Evolutionary conservation across 805 yeast species (phyloP), one percentile per base, ranked within the genome.

Genomic region (Kuraishia hungarica): DNA sequence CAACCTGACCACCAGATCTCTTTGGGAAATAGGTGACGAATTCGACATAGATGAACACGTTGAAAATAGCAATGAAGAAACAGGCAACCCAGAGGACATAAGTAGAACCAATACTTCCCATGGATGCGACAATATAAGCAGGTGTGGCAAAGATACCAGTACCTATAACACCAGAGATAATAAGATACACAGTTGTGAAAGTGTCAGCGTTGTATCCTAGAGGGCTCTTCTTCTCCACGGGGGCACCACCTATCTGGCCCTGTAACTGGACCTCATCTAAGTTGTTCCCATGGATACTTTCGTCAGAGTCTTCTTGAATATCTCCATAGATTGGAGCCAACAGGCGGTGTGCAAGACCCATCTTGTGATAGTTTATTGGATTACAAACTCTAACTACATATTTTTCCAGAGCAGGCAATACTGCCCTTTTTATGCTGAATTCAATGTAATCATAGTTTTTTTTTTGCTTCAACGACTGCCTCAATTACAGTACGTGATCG

Each of bases 1-100:
- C 87, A 70, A 87, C 87, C 65, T 89, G 96, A 61, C 94, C 96
- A 60, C 96, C 96, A 63, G 88, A 87, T 71, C 86, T 80, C 58
- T 71, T 73, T 51, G 67, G 66, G 57, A 66, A 74, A 58, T 76
- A 76, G 3, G 74, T 68, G 29, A 71, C 73, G 58, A 64, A 76
- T 57, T 76, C 79, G 47, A 75, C 67, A 58, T 73, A 74, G 35
- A 75, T 68, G 48, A 64, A 62, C 35, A 73, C 62, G 51, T 72
- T 71, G 35, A 72, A 64, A 19, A 74, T 54, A 5, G 77, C 70
- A 53, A 76, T 70, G 35, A 75, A 51, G 56, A 69, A 74, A 13
- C 80, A 76, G 22, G 64, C 61, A 1, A 71, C 60, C 79, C 80
- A 76, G n/a, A 76, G 62, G 2, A 76, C 69, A 53, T 75, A 76